Evolutionary conservation across 2,329 filamentous ascomycete species (phyloP), one percentile per base, ranked within the genome.

Genomic region (Coleophoma cylindrospora): DNA sequence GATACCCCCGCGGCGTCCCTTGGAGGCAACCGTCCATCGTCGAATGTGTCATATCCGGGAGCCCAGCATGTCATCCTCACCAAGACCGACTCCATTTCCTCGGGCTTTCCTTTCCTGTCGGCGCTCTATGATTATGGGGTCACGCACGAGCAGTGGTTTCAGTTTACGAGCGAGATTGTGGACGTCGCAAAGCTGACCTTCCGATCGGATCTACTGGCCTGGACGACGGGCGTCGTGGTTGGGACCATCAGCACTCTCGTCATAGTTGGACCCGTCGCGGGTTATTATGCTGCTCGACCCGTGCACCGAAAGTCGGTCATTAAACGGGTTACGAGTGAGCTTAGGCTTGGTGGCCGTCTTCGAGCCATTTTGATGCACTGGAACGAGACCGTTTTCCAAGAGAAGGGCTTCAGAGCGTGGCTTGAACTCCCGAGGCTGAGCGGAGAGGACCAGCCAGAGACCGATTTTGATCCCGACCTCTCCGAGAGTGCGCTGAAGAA

Each of bases 71-170:
- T 45, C 2, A 60, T 63, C 27, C 41, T 53, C 4, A 63, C 59
- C 12, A 58, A 50, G 38, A 56, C 37, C 12, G 51, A 57, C 34
- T 51, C 55, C 3, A 50, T 63, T 21, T 57, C 58, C 6, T 63
- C 61, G 5, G 59, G 59, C 12, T 63, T 63, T 43, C 54, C 56
- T 2, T 62, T 56, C 38, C 48, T 57, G 40, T 51, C 50, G 19
- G 47, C 53, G 36, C 50, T 63, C 4, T 47, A 53, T 17, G 34
- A 51, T 13, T 41, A 55, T 9, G 34, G 45, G 9, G 46, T 63
- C 12, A 54, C 58, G n/a, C 54, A 53, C 22, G 56, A 61, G 32
- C 47, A 61, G 47, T 63, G 61, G 61, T 45, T 54, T 46, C 50
- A 57, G 40, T 61, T 62, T 40, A 61, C 48, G 6, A 48, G 44